Conservation (phyloP, 345 rosid genomes). For the Crucihimalaya himalaica region DNA sequence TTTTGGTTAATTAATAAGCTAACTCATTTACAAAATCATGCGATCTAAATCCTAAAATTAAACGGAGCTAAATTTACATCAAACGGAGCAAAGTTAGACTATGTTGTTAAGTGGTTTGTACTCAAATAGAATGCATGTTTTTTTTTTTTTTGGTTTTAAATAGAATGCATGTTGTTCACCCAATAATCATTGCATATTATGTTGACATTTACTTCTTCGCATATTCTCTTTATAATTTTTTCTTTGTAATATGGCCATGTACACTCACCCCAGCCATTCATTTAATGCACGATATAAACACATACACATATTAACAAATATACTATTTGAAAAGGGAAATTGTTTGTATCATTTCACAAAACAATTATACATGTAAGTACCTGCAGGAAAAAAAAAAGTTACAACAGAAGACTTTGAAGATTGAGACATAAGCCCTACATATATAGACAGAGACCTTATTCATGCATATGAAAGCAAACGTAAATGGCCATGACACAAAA, state of each 20-base stretch:
- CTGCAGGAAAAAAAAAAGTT: not conserved
- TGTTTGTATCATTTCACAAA: not conserved
- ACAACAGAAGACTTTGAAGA: not conserved
- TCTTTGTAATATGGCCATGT: too few relatives aligned
- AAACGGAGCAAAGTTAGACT: not conserved
- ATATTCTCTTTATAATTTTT: too few relatives aligned
- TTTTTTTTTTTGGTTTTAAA: too few relatives aligned
- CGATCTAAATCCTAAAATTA: not conserved
- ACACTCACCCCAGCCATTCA: too few relatives aligned
- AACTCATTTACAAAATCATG: not conserved
- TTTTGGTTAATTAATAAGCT: too few relatives aligned
- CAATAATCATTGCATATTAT: not conserved
- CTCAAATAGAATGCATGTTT: not conserved
- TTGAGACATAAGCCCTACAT: slow-evolving; percentile 10
- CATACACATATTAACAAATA: not conserved
- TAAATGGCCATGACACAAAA: slow-evolving; percentile 26
- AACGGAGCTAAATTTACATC: not conserved
- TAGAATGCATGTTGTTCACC: not conserved
- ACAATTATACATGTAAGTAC: not conserved
- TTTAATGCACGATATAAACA: too few relatives aligned
- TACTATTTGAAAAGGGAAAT: not conserved
- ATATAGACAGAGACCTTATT: slow-evolving; percentile 40
- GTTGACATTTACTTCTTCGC: not conserved
- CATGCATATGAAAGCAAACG: slow-evolving; percentile 21
- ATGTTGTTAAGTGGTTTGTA: not conserved